Conservation (phyloP, 2,329 filamentous ascomycete species). For the Epichloe hybrida region DNA sequence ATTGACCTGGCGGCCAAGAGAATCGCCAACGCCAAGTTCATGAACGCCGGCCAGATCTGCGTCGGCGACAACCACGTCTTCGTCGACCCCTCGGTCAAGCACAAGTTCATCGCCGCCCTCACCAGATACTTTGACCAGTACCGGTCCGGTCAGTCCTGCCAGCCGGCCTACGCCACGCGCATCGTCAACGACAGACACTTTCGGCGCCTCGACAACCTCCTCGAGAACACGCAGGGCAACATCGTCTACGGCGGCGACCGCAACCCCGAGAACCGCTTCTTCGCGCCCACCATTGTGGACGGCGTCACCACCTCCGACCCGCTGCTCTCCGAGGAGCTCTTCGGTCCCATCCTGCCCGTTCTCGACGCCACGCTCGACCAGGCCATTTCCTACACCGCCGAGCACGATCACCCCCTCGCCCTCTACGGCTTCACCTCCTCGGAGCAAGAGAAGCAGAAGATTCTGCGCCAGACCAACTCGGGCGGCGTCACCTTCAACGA, state of each 20-base stretch:
- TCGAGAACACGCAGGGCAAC: conserved; percentile 22
- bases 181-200: conserved; percentile 31
- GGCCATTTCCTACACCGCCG: conserved; percentile 17
- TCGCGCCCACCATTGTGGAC: conserved; percentile 26
- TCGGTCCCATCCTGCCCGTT: conserved; percentile 29
- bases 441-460: conserved; percentile 20
- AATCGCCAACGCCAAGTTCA: conserved; percentile 28
- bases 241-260: conserved; percentile 22
- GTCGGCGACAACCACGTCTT: conserved; percentile 28
- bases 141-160: conserved; percentile 2
- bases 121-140: conserved; percentile 18
- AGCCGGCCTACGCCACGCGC: conserved; percentile 9
- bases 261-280: conserved; percentile 16
- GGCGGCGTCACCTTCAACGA: conserved; percentile 34
- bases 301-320: conserved; percentile 22
- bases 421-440: conserved; percentile 28
- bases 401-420: conserved; percentile 22
- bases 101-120: conserved; percentile 22
- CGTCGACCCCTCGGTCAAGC: conserved; percentile 23
- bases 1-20: conserved; percentile 28
- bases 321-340: conserved; percentile 30
- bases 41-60: conserved; percentile 24
- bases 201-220: conserved; percentile 23
- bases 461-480: conserved; percentile 18
- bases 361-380: conserved; percentile 18